Evolutionary conservation across 1,284 basidiomycete genomes (phyloP), one percentile per base, ranked within the genome.

Genomic region (Ganoderma multipileum): DNA sequence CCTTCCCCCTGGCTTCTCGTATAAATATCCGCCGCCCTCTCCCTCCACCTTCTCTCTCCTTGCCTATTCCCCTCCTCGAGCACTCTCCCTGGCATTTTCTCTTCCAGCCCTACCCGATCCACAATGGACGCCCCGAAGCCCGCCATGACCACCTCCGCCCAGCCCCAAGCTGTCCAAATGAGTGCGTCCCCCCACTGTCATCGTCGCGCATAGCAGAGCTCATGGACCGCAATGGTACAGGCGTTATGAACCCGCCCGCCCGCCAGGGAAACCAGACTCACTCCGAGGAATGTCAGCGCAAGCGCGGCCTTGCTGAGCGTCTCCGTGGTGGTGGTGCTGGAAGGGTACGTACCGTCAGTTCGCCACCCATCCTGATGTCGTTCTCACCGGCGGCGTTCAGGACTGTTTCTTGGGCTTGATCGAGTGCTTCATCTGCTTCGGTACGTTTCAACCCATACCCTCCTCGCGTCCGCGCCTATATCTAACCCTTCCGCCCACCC

Each of bases 381-480:
- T 57, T 23, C 68, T 68, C 30, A 68, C 64, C 28, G 47, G 72
- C 41, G 30, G 58, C 44, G 39, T 66, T 47, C 73, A 87, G 88
- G 88, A 90, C 76, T 91, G 88, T 77, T 86, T 89, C 81, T 69
- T 91, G 23, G 87, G 84, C 39, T 12, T 82, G 50, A n/a, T 90
- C 39, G 88, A 83, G 64, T 89, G 87, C 75, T 91, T 90, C 83
- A 67, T 91, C 26, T 91, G 89, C 79, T 91, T 86, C 76, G 89
- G 87, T 87, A 70, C 73, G 86, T 83, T 18, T 42, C 18, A 7
- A 28, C 23, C 38, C n/a, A 42, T 26, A 16, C 28, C 61, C 14
- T 30, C 9, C 38, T 14, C 11, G 18, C 2, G 9, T 63, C 5
- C 23, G 33, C 23, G 14, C 23, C 47, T 26, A 12, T n/a, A 47